These are phyloP conservation scores for Puccinia sorghi DNA, from an alignment of 1,284 basidiomycete genomes.

Conservation along the genomic window DNA sequence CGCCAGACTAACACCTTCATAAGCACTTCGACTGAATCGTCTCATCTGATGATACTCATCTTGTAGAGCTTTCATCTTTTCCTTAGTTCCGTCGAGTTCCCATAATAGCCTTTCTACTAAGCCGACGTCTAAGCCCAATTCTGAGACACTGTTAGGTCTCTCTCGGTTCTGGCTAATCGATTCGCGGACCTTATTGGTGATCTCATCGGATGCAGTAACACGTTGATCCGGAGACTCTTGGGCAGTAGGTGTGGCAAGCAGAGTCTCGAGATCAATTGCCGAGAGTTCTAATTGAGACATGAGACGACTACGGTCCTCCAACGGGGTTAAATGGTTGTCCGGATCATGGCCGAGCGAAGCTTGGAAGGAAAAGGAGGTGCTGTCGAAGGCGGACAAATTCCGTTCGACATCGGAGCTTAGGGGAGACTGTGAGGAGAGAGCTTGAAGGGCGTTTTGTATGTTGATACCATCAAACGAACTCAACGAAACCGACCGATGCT, in stretches of 20 bases:
- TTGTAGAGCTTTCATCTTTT: conserved; percentile 70
- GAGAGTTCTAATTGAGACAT: conserved; percentile 28
- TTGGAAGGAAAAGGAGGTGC: conserved; percentile 2
- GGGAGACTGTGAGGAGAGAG: not conserved
- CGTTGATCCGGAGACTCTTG: not conserved
- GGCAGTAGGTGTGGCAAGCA: conserved; percentile 14
- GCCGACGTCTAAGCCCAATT: conserved; percentile 69
- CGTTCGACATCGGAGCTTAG: not conserved
- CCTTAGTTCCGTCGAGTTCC: conserved; percentile 69
- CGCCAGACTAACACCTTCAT: conserved; percentile 81
- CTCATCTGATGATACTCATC: conserved; percentile 80
- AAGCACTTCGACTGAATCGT: conserved; percentile 77
- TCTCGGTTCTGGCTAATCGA: conserved; percentile 49
- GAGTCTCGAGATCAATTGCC: conserved; percentile 5
- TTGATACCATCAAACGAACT: conserved; percentile 14
- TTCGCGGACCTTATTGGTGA: conserved; percentile 12
- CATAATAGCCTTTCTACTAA: conserved; percentile 73
- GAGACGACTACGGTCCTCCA: conserved; percentile 10
- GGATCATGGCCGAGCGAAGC: conserved; percentile 18
- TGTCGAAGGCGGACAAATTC: not conserved
- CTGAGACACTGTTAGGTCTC: conserved; percentile 66
- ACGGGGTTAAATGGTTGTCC: not conserved
- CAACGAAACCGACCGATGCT: not conserved
- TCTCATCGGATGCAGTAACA: conserved; percentile 2
- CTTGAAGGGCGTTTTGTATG: not conserved